Evolutionary conservation across 306 rosid species (phyloP).

Genomic region (Cercis canadensis): DNA sequence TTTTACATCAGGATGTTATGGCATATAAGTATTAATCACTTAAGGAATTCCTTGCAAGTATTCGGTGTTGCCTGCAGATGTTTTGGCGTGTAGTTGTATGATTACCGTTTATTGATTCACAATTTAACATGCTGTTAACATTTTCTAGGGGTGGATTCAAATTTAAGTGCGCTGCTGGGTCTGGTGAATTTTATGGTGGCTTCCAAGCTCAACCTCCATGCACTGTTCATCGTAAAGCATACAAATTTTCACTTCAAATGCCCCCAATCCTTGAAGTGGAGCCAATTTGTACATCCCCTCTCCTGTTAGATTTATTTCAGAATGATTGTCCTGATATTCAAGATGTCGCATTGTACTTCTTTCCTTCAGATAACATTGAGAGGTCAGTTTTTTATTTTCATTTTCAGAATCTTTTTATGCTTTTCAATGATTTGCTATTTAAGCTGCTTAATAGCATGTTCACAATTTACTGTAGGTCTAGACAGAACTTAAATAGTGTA

Average conservation of each 20-base stretch:
- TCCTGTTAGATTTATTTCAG: constrained; percentile 54
- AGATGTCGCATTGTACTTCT: constrained; percentile 76
- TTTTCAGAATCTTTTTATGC: constrained; percentile 5
- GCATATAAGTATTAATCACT: constrained; percentile 3
- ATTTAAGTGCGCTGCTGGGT: constrained; percentile 37
- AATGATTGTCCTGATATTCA: constrained; percentile 53
- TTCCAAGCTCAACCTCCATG: constrained; percentile 74
- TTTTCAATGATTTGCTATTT: constrained; percentile 1
- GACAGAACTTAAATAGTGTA: constrained; percentile 35
- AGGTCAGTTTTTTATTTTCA: constrained; percentile 54
- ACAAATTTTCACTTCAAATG: constrained; percentile 46
- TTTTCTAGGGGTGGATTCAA: constrained; percentile 68
- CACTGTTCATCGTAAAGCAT: constrained; percentile 52
- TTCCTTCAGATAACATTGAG: constrained; percentile 48
- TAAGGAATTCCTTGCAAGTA: constrained; percentile 4
- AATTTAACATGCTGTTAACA: constrained; percentile 23
- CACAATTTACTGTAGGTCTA: constrained; percentile 51
- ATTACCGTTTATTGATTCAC: constrained; percentile 26
- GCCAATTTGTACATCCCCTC: constrained; percentile 43
- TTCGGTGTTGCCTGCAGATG: too few species aligned
- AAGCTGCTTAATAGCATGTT: constrained; percentile 29
- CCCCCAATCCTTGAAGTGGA: constrained; percentile 60
- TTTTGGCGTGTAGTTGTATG: constrained; percentile 1
- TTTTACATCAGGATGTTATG: not conserved
- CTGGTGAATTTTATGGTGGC: constrained; percentile 42